Base-by-base conservation (phyloP, 805 yeast species). In the Saccharomycopsis amapae region DNA sequence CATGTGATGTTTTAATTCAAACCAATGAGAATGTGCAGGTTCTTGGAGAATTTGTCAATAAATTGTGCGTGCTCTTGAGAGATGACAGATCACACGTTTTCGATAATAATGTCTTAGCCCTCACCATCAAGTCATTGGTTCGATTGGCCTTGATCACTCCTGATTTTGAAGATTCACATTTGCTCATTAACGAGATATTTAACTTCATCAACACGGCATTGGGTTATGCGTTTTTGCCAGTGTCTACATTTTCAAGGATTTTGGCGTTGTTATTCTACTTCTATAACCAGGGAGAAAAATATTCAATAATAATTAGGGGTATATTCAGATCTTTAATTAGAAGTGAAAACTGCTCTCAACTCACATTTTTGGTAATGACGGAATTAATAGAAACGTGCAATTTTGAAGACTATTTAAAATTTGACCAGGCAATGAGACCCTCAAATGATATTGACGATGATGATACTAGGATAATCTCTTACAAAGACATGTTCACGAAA, bases 211-310 rank as follows among this genome's bases (percentile, higher is more conserved):
- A 45, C 24, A 38, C 42, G 12, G 41, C 39, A 4, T 25, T 48
- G 6, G 41, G 49, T 20, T 32, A 45, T 33, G 23, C 39, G 12
- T 45, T 34, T 32, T 36, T 48, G 22, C 52, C 52, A 3, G n/a
- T 39, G 7, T 28, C 38, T 4, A 31, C 31, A 5, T 40, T 48
- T n/a, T 35, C 42, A 4, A 31, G 32, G 19, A 44, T 45, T 9
- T 20, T 48, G 18, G 23, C 31, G 2, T 34, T 48, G n/a, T 35
- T 48, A 13, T 48, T 36, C 38, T 40, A 36, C 23, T 38, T 25
- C 22, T 46, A 46, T 33, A 32, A 24, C 15, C 31, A 36, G n/a
- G 33, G 15, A n/a, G 31, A 20, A 4, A 17, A 38, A 18, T 36
- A 41, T 20, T 12, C 26, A 5, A 19, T 38, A 3, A 31, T 20